Base-by-base conservation (phyloP, 768 basidiomycete species). In the Roridomyces roridus region DNA sequence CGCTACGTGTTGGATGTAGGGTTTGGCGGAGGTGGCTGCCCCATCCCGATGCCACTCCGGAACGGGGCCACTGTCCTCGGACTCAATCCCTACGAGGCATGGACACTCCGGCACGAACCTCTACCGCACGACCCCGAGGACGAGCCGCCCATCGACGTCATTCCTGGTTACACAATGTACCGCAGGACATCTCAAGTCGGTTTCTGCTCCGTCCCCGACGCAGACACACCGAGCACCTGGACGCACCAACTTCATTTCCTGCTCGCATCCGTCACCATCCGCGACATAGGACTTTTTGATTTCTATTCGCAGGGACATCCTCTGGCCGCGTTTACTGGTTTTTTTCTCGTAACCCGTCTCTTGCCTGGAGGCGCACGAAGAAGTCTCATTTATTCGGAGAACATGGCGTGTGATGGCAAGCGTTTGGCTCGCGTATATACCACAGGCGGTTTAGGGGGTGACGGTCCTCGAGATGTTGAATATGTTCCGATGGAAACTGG, bases 401-500 rank as follows among this genome's bases (percentile, higher is more conserved):
- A 23, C 34, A 63, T 63, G 61, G 61, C 29, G n/a, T n/a, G 17
- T 9, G 57, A 59, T 10, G 65, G 60, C n/a, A 77, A 74, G 5
- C 61, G 69, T 4, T 65, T 74, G 20, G 71, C 82, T 34, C 72
- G 70, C 53, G 77, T 74, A 15, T 68, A 80, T 11, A 85, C 83
- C 17, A 85, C 83, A 14, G 82, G 80, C 1, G 71, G 68, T 3
- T 80, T 80, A 3, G 82, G 79, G 44, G 57, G 48, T 0, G 44
- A 51, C 0, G 61, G 49, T 6, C 44, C 61, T 25, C 21, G 61
- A 28, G 61, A 63, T 21, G 41, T 63, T 6, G 49, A 46, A 15
- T 59, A 59, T 11, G 50, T 63, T 17, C 26, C 42, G 35, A 63
- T 63, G 61, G 53, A 63, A 41, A 63, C 57, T 4, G 49, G 53